Evolutionary conservation across 257 asterid species (phyloP), one percentile per base, ranked within the genome.

Genomic region (Solanum corneliomulleri): DNA sequence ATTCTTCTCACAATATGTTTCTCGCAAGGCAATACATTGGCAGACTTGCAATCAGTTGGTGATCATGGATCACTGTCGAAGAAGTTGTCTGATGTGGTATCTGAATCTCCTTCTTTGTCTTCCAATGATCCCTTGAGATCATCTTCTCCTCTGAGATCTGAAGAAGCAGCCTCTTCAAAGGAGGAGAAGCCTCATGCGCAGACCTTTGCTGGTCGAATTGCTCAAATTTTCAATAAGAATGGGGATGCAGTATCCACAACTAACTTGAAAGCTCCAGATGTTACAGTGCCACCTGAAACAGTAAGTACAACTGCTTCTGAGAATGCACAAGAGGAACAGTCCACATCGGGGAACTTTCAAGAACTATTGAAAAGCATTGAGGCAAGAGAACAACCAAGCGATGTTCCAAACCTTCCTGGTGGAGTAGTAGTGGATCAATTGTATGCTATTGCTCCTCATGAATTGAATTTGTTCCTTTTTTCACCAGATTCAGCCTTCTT

Each of bases 1-100:
- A 97, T 97, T 90, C 99, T 96, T 86, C 92, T 96, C 89, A 94
- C 98, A 0, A 93, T 96, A 86, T 88, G 96, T 93, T 92, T 94
- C 92, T 90, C 96, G 12, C 96, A 93, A 88, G 92, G 90, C 88
- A 94, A 92, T 90, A 27, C 89, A 56, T 84, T 89, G 47, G 86
- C 81, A 88, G 99, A 96, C 85, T 88, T 90, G 85, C 96, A 92
- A 84, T 64, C 92, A 29, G 85, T 29, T 71, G 89, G 88, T 86
- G 94, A 92, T 89, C 88, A 89, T 82, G 87, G 83, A 56, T 58
- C 86, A 45, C 27, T 89, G 86, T 87, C 93, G 14, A 91, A 92
- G 91, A 96, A 90, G 91, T 62, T 16, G 85, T 81, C 87, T 47
- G 98, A 93, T 62, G 41, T 80, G 23, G 90, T 83, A 66, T 56